Evolutionary conservation across 495 filamentous ascomycete species (phyloP), one percentile per base, ranked within the genome.

Genomic region (Penicillium subrubescens): DNA sequence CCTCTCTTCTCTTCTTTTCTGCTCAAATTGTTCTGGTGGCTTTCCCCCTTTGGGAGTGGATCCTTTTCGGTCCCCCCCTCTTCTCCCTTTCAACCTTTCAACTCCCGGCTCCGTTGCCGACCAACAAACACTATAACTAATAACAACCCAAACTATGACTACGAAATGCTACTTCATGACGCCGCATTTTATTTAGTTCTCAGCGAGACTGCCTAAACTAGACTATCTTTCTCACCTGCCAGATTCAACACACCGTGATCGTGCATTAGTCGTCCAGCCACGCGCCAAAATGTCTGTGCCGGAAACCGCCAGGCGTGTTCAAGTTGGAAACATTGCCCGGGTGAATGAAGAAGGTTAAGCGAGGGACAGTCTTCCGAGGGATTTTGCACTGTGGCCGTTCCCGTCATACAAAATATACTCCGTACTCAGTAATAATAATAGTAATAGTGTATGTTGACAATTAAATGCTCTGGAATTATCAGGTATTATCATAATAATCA

Each of bases 301-400:
- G 61, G 58, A 61, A 57, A 25, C 14, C 39, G 12, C 37, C 12
- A 25, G 39, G 17, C 23, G 48, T 48, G 43, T 48, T 48, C 23
- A 51, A 15, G 1, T 31, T 46, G 14, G 43, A 41, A 55, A 51
- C 64, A 12, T 69, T 10, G 46, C 61, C 56, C 52, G 46, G 62
- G 59, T 63, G 63, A 69, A 62, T 63, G 53, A 51, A 73, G 71
- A 73, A 73, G 71, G 71, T 73, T 61, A 67, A 51, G 71, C 71
- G 71, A 73, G 62, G 6, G 3, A 29, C 29, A 12, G 11, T 25
- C 15, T 52, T 15, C 44, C 46, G 12, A 50, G 39, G 44, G 44
- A 19, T 55, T 23, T 23, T 17, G 25, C 11, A 34, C 33, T 7
- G 60, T 60, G 55, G 51, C 65, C 62, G 43, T 21, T 48, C 25